Conservation (phyloP, 2,329 filamentous ascomycete genomes). For the Nothomitra cinnamomea region DNA sequence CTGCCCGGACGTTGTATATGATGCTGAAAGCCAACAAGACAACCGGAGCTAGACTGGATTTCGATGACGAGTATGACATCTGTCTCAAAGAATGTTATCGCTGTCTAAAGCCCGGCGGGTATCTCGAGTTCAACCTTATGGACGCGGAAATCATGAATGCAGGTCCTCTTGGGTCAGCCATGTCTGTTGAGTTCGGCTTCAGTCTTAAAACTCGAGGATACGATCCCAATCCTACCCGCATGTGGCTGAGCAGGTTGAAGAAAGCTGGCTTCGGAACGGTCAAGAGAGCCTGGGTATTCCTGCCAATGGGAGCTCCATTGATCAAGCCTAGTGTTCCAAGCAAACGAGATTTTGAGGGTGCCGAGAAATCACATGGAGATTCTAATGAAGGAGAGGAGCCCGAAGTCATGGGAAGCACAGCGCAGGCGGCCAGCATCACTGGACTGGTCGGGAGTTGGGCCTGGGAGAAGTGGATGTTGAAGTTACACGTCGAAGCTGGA, state of each 20-base stretch:
- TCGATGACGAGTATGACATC: slow-evolving; percentile 69
- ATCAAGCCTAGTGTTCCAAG: slow-evolving; percentile 18
- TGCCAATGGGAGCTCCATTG: slow-evolving; percentile 53
- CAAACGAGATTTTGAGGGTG: neutral
- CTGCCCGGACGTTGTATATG: slow-evolving; percentile 70
- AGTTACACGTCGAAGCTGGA: slow-evolving; percentile 72
- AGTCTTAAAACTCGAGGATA: slow-evolving; percentile 80
- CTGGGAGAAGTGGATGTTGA: slow-evolving; percentile 94
- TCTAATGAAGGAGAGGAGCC: neutral
- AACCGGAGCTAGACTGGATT: slow-evolving; percentile 33
- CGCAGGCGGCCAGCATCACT: slow-evolving; percentile 43
- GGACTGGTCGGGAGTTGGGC: slow-evolving; percentile 74
- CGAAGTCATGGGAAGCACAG: neutral
- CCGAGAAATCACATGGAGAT: neutral
- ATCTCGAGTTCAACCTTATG: slow-evolving; percentile 77
- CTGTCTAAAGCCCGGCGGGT: slow-evolving; percentile 81
- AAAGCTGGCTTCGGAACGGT: slow-evolving; percentile 63
- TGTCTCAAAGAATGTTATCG: slow-evolving; percentile 77
- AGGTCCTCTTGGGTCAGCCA: slow-evolving; percentile 60
- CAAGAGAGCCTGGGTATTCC: slow-evolving; percentile 73
- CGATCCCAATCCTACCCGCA: slow-evolving; percentile 67
- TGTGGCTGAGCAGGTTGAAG: slow-evolving; percentile 57
- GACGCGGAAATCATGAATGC: slow-evolving; percentile 83
- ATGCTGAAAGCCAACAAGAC: slow-evolving; percentile 51
- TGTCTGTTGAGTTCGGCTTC: slow-evolving; percentile 84